phyloP scores from a whole-genome alignment of 208 protist species.

The Borovskyia barvae region DNA sequence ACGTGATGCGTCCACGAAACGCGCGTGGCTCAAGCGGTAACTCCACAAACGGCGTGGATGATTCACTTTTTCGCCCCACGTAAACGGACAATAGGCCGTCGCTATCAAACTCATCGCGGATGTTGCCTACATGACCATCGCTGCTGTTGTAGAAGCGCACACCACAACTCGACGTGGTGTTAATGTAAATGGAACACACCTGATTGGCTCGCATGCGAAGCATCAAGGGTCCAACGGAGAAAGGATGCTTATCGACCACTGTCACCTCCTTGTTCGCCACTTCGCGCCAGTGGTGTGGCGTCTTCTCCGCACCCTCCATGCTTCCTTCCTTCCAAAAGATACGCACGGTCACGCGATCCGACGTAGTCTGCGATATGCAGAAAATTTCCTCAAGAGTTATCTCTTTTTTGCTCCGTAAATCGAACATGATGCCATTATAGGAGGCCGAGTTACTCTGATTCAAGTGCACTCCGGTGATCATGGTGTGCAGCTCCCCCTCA shows the following conservation, averaged over 20 bases:
- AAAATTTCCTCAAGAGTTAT: conserved; percentile 88
- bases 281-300: conserved; percentile 69
- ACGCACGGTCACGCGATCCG: conserved; percentile 68
- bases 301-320: conserved; percentile 71
- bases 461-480: conserved; percentile 68
- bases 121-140: conserved; percentile 70
- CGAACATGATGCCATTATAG: conserved; percentile 93
- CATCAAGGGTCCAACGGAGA: conserved; percentile 62
- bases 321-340: conserved; percentile 90
- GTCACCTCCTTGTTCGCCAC: conserved; percentile 58
- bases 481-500: conserved; percentile 51
- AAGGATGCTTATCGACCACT: conserved; percentile 75
- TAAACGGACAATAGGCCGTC: conserved; percentile 81
- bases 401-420: conserved; percentile 76
- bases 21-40: conserved; percentile 70
- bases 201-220: conserved; percentile 72
- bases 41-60: conserved; percentile 69
- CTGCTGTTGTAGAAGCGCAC: conserved; percentile 89
- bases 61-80: conserved; percentile 87
- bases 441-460: conserved; percentile 81
- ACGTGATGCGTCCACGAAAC: conserved; percentile 80
- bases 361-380: conserved; percentile 81
- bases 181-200: conserved; percentile 86
- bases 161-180: conserved; percentile 83
- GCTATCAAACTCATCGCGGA: conserved; percentile 82